Base-by-base conservation (phyloP, 306 rosid genomes). In the Carpinus viminea region DNA sequence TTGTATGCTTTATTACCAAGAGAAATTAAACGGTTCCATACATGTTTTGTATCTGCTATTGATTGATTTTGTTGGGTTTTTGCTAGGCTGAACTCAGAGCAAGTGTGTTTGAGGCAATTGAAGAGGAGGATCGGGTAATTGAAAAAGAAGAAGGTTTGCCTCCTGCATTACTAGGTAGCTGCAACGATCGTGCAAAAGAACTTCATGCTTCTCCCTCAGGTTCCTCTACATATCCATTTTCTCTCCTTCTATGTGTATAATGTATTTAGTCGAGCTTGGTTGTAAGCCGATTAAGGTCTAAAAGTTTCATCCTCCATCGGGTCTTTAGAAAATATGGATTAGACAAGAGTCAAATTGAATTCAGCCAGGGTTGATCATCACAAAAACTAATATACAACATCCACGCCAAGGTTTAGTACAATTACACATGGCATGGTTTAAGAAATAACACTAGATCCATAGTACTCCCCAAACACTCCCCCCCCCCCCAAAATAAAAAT, bases 181-280 rank as follows among this genome's bases (percentile, higher is more conserved):
- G 99, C 86, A 96, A 96, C 52, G 99, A 96, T 74, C 96, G 94
- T 59, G 99, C 99, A 18, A 96, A 91, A 75, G 98, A 93, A 77
- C 99, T 96, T 72, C 99, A 96, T 66, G 96, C 94, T 83, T 93
- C 98, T 64, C 98, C 99, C 77, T 92, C 99, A 45, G 99, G 99
- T 93, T 60, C 48, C 28, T 45, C 10, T 13, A 4, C 68, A 8
- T 2, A 20, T 56, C 47, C 34, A 15, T 64, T 51, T 51, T 54
- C 18, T 61, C 41, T 59, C 46, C 21, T 54, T 53, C 3, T 5
- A 31, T 13, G 6, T 34, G 12, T 31, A 18, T 60, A 61, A 38
- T 36, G 16, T 36, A 31, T 45, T 46, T 72, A 6, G 5, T 56
- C 62, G 10, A 70, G 34, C 50, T 57, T 64, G 13, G 21, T 7